Base-by-base conservation (phyloP, 805 yeast species). In the Candida sithepensis region DNA sequence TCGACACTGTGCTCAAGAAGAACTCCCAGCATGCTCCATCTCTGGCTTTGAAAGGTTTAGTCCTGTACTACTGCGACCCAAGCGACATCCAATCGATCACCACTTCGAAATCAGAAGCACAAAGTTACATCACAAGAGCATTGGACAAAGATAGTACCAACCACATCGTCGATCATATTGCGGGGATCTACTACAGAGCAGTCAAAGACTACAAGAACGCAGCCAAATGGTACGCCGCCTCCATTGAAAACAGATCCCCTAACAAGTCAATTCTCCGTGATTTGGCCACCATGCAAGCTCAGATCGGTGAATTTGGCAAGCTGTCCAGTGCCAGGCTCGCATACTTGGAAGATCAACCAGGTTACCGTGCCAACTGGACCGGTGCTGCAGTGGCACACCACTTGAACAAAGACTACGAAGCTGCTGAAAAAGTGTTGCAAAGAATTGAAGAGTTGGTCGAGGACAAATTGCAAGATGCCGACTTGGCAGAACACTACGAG, bases 291-390 rank as follows among this genome's bases (percentile, higher is more conserved):
- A 74, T 88, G 67, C 92, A 91, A 60, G 71, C 86, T 24, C 98
- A 94, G 59, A 72, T 75, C 53, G 81, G 97, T 51, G 91, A 88
- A 60, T 88, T 72, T 62, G 78, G 78, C 56, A 74, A 74, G 21
- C 74, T 85, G 51, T 74, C 79, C 4, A 77, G 69, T 10, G 77
- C 92, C 2, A 78, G 97, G 57, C 81, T 79, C 50, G 73, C 74
- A 34, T 82, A 81, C 58, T 74, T 94, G 65, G 87, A 85, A 57
- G 75, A 78, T 22, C 84, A 78, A 56, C 82, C 94, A 10, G 96
- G 96, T 0, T 87, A 81, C 63, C 78, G 97, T 54, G 90, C 92
- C 51, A 87, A 88, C 61, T 91, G 97, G 96, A 86, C 96, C 1
- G 84, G 85, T 0, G 74, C 86, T 44, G 96, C 96, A 1, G 75